Percentiles rank a stretch among this genome's conserved stretches.
phyloP scores from a whole-genome alignment of 1,284 basidiomycete species.

The Takashimella koratensis region DNA sequence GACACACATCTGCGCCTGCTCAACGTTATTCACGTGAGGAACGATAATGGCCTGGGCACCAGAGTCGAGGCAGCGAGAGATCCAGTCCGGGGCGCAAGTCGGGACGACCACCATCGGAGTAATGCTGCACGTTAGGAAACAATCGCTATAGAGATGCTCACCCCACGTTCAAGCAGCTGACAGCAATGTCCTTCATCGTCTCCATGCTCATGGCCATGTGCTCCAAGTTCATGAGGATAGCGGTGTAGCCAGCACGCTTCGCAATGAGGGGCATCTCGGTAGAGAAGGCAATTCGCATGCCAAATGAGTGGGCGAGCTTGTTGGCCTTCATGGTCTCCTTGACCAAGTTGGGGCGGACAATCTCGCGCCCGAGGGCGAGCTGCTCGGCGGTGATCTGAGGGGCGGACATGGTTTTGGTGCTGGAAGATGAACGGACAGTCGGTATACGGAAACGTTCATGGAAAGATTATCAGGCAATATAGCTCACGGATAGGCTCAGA shows the following conservation, averaged over 20 bases:
- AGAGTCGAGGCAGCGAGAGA: constrained; percentile 25
- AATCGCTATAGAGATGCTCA: constrained; percentile 4
- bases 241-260: constrained; percentile 22
- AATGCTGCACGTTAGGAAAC: constrained; percentile 10
- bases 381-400: not conserved
- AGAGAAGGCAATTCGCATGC: constrained; percentile 22
- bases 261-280: constrained; percentile 25
- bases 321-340: constrained; percentile 19
- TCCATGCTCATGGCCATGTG: constrained; percentile 25
- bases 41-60: constrained; percentile 28
- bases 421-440: no score
- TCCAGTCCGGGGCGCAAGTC: constrained; percentile 24
- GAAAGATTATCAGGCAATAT: not conserved
- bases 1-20: constrained; percentile 22
- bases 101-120: constrained; percentile 26
- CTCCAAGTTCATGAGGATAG: constrained; percentile 26
- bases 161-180: constrained; percentile 23
- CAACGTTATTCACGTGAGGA: constrained; percentile 25
- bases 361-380: not conserved
- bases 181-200: constrained; percentile 15
- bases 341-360: constrained; percentile 18
- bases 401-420: not conserved
- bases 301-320: constrained; percentile 20
- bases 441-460: no score
- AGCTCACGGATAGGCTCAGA: not conserved